phyloP scores from a whole-genome alignment of 345 rosid genomes.

The Populus simonii region DNA sequence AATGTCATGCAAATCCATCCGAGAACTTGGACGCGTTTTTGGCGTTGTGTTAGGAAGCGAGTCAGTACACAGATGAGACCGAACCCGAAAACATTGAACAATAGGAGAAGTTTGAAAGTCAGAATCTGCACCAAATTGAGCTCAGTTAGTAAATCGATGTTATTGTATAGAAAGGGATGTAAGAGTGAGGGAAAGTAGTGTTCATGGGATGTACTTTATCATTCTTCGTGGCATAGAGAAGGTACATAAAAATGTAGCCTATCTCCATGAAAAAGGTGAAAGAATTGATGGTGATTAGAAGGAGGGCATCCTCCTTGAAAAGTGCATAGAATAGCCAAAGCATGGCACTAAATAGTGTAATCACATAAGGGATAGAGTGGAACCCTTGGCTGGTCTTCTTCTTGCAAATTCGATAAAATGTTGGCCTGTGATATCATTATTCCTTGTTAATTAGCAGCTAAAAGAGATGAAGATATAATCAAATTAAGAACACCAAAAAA shows the following conservation, averaged over 20 bases:
- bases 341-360: constrained; percentile 34
- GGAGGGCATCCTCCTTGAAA: constrained; percentile 19
- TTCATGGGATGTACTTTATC: constrained; percentile 14
- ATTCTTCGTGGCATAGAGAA: constrained; percentile 19
- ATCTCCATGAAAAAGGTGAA: constrained; percentile 26
- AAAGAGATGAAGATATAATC: neutral
- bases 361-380: constrained; percentile 29
- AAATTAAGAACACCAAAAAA: no score
- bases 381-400: constrained; percentile 33
- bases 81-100: constrained; percentile 57
- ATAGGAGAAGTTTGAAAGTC: constrained; percentile 45
- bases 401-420: constrained; percentile 29
- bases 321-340: constrained; percentile 32
- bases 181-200: neutral
- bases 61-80: constrained; percentile 47
- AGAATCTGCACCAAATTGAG: constrained; percentile 34
- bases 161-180: neutral
- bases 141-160: neutral
- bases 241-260: constrained; percentile 18
- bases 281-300: constrained; percentile 28
- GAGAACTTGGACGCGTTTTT: constrained; percentile 40
- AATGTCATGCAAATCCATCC: constrained; percentile 83
- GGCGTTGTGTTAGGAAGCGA: constrained; percentile 39
- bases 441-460: neutral
- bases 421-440: constrained; percentile 15